Evolutionary conservation across 768 basidiomycete genomes (phyloP).

Genomic region (Lentinus tigrinus): DNA sequence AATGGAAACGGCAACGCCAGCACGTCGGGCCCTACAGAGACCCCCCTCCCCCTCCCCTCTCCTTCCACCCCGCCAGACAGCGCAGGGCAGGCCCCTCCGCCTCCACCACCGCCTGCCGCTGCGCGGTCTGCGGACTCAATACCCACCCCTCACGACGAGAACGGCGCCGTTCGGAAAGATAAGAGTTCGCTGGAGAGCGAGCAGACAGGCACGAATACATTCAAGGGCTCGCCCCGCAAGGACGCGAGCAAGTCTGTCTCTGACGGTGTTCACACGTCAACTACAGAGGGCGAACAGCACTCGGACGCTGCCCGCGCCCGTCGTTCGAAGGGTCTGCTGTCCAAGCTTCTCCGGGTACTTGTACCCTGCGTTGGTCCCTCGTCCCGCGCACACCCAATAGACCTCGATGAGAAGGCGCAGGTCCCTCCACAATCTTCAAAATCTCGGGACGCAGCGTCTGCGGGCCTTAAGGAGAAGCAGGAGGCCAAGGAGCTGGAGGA

Average conservation of each 20-base stretch:
- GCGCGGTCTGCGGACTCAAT: slow-evolving; percentile 15
- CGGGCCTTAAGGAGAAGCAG: slow-evolving; percentile 30
- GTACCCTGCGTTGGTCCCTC: slow-evolving; percentile 67
- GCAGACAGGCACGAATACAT: slow-evolving; percentile 40
- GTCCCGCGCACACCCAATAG: slow-evolving; percentile 45
- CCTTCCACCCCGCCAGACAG: slow-evolving; percentile 12
- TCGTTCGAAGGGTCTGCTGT: slow-evolving; percentile 45
- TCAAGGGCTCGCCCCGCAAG: slow-evolving; percentile 34
- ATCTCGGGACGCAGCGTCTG: slow-evolving; percentile 2
- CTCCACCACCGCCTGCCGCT: slow-evolving; percentile 10
- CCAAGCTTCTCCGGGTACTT: slow-evolving; percentile 58
- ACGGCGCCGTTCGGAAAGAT: slow-evolving; percentile 38
- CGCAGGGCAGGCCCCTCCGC: slow-evolving; percentile 27
- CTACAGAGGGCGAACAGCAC: slow-evolving; percentile 27
- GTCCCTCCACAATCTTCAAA: slow-evolving; percentile 12
- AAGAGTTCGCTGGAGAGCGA: slow-evolving; percentile 46
- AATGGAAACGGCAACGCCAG: slow-evolving; percentile 8
- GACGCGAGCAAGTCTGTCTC: slow-evolving; percentile 32
- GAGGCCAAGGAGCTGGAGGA: slow-evolving; percentile 29
- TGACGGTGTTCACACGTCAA: slow-evolving; percentile 33
- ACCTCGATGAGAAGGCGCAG: slow-evolving; percentile 25
- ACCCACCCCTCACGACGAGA: slow-evolving; percentile 34
- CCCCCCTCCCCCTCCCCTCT: background rate
- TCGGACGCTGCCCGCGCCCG: slow-evolving; percentile 37
- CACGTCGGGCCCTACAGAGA: slow-evolving; percentile 4